These are phyloP conservation scores for Guadua angustifolia DNA, from an alignment of 176 grass and related monocot genomes.

Conservation along the genomic window DNA sequence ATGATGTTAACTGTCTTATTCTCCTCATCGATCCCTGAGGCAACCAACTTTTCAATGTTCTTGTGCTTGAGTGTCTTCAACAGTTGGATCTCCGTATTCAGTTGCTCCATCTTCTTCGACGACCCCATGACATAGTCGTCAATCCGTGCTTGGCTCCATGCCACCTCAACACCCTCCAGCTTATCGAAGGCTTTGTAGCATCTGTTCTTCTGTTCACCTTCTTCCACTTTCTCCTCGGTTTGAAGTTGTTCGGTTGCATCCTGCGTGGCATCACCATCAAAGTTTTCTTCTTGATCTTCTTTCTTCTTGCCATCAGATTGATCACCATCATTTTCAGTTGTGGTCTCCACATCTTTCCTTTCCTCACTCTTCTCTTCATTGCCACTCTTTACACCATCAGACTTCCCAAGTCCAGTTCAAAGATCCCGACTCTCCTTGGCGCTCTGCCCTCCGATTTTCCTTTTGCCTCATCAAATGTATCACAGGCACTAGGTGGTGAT, in stretches of 20 bases:
- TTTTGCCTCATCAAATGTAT: conserved; percentile 54
- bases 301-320: conserved; percentile 50
- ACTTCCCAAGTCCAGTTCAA: conserved; percentile 25
- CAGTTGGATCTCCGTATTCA: conserved; percentile 45
- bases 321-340: conserved; percentile 47
- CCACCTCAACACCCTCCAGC: conserved; percentile 63
- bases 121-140: conserved; percentile 51
- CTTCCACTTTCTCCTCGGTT: conserved; percentile 66
- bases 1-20: conserved; percentile 55
- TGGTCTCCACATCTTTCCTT: conserved; percentile 44
- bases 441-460: conserved; percentile 45
- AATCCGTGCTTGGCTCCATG: conserved; percentile 55
- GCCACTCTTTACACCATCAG: conserved; percentile 33
- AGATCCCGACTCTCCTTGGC: conserved; percentile 29
- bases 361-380: conserved; percentile 24
- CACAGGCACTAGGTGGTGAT: no score
- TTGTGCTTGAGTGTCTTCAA: conserved; percentile 50
- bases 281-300: conserved; percentile 51
- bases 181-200: conserved; percentile 66
- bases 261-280: conserved; percentile 35
- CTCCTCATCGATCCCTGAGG: conserved; percentile 55
- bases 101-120: conserved; percentile 48
- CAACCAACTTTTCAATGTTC: conserved; percentile 55
- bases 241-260: conserved; percentile 43
- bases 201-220: conserved; percentile 59